Conservation (phyloP, 1,139 yeast species). For the Lodderomyces parapsilosis region DNA sequence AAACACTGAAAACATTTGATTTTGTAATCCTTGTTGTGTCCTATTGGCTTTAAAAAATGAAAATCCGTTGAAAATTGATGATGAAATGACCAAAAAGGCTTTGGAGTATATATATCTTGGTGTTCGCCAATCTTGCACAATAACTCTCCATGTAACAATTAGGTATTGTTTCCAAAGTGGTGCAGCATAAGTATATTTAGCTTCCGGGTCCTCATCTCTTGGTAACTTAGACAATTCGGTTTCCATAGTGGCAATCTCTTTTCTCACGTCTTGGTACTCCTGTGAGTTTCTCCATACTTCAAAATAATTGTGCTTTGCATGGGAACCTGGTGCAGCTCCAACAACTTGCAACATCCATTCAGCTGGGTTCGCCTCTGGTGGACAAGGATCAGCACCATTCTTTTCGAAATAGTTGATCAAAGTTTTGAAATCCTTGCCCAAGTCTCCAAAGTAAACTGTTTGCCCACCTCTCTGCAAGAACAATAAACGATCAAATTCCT, state of each 20-base stretch:
- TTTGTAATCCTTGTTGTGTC: constrained; percentile 41
- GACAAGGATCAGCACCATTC: constrained; percentile 50
- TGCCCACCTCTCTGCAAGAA: constrained; percentile 49
- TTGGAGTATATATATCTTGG: constrained; percentile 42
- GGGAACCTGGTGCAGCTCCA: constrained; percentile 39
- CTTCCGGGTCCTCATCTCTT: constrained; percentile 22
- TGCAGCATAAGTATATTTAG: constrained; percentile 26
- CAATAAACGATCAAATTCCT: constrained; percentile 36
- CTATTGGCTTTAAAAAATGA: constrained; percentile 35
- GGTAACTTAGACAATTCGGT: constrained; percentile 28
- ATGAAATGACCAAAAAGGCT: constrained; percentile 31
- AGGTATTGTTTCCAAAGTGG: constrained; percentile 25
- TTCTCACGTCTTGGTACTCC: constrained; percentile 22
- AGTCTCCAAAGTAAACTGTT: constrained; percentile 68
- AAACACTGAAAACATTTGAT: constrained; percentile 54
- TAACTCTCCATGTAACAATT: constrained; percentile 24
- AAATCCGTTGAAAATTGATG: constrained; percentile 50
- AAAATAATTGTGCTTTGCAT: constrained; percentile 32
- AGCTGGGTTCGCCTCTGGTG: constrained; percentile 49
- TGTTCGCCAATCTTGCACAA: constrained; percentile 46
- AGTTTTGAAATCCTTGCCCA: constrained; percentile 52
- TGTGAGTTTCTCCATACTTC: constrained; percentile 34
- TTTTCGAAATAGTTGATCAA: constrained; percentile 57
- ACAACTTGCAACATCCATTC: constrained; percentile 61
- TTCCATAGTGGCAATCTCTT: constrained; percentile 30